Conservation (phyloP, 176 grass and related monocot species). For the Raddia guianensis region DNA sequence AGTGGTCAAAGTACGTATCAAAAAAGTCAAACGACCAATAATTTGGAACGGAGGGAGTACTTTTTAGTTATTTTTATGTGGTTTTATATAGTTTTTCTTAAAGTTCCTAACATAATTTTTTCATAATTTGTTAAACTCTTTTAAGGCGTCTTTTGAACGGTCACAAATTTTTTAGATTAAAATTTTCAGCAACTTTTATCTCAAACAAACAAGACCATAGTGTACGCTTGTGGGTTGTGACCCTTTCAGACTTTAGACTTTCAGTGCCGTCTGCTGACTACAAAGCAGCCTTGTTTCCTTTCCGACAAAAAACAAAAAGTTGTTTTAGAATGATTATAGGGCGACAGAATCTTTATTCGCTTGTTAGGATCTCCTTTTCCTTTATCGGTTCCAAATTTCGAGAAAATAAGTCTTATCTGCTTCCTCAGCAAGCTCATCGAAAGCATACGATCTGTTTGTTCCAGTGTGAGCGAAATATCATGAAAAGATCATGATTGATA, state of each 20-base stretch:
- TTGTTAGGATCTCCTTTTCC: slow-evolving; percentile 9
- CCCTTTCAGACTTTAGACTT: background rate
- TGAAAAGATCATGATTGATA: background rate
- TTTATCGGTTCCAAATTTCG: slow-evolving; percentile 6
- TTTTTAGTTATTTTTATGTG: too few species aligned
- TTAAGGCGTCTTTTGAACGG: too few species aligned
- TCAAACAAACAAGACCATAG: too few species aligned
- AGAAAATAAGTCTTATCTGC: slow-evolving; percentile 11
- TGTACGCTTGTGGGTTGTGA: too few species aligned
- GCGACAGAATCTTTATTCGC: background rate
- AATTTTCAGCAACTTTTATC: too few species aligned
- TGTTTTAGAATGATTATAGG: background rate
- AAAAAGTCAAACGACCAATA: too few species aligned
- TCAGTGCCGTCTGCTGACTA: background rate
- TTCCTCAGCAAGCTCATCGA: background rate
- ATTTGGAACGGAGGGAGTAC: too few species aligned
- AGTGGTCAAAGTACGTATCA: too few species aligned
- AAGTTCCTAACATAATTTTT: too few species aligned
- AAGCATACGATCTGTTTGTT: background rate
- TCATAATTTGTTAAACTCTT: too few species aligned
- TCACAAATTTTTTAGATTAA: too few species aligned
- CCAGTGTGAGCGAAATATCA: background rate
- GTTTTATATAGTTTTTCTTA: too few species aligned
- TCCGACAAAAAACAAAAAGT: background rate
- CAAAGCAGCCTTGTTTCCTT: background rate